A percentile compares a stretch with the other conserved stretches of the same genome.
phyloP scores from a whole-genome alignment of 768 basidiomycete genomes.

The Suillus alpinus region DNA sequence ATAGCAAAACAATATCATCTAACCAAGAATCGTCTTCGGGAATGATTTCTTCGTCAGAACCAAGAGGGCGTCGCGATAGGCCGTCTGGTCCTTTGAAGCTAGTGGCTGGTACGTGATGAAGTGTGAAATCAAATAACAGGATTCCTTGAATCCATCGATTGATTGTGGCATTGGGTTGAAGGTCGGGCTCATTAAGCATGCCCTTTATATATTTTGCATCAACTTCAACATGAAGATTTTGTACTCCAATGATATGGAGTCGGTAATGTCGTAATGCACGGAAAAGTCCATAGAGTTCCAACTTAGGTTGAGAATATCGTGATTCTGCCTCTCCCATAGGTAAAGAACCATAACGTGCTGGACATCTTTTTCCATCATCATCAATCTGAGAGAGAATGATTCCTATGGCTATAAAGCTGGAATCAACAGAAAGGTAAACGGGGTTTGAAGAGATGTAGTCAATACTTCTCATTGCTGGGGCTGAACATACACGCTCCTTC shows the following conservation, averaged over 20 bases:
- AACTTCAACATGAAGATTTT: slow-evolving; percentile 33
- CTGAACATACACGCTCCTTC: not conserved
- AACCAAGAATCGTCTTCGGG: slow-evolving; percentile 27
- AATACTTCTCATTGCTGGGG: not conserved
- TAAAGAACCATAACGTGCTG: too few species aligned
- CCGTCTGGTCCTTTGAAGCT: slow-evolving; percentile 37
- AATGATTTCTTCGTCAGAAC: slow-evolving; percentile 30
- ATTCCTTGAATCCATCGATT: slow-evolving; percentile 43
- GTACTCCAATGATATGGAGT: slow-evolving; percentile 28
- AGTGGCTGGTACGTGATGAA: slow-evolving; percentile 36
- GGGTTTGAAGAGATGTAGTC: not conserved
- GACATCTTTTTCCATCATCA: too few species aligned
- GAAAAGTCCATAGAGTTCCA: too few species aligned
- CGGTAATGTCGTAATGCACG: slow-evolving; percentile 18
- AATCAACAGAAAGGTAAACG: not conserved
- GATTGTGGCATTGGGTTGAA: slow-evolving; percentile 36
- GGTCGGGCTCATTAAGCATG: slow-evolving; percentile 42
- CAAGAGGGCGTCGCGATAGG: slow-evolving; percentile 25
- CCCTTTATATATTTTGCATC: slow-evolving; percentile 42
- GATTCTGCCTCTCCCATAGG: too few species aligned
- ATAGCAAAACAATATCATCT: slow-evolving; percentile 10
- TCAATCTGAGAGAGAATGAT: not conserved
- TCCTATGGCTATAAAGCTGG: not conserved
- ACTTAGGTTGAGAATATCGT: too few species aligned
- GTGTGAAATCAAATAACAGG: slow-evolving; percentile 34